Evolutionary conservation across 2,329 filamentous ascomycete species (phyloP).

Genomic region (Colletotrichum truncatum): DNA sequence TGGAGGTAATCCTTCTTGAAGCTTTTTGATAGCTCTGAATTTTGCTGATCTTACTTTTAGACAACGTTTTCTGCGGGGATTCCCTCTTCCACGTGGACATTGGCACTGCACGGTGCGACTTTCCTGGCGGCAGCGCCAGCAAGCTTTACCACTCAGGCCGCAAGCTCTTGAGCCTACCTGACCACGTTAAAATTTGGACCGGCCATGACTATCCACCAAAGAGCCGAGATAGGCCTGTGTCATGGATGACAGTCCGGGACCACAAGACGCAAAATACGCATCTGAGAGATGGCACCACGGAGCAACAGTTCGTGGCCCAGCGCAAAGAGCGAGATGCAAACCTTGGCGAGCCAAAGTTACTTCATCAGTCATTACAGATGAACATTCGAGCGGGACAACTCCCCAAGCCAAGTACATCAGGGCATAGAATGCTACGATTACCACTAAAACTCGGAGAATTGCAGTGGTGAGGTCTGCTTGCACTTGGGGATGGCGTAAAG

Average conservation of each 20-base stretch:
- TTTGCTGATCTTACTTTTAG: conserved; percentile 32
- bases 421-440: conserved; percentile 44
- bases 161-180: conserved; percentile 52
- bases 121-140: conserved; percentile 59
- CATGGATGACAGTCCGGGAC: conserved; percentile 55
- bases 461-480: conserved; percentile 71
- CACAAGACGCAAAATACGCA: conserved; percentile 58
- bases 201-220: conserved; percentile 63
- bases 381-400: conserved; percentile 60
- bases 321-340: conserved; percentile 52
- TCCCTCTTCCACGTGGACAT: conserved; percentile 62
- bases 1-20: conserved; percentile 44
- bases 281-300: conserved; percentile 48
- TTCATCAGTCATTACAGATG: conserved; percentile 61
- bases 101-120: conserved; percentile 63
- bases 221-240: conserved; percentile 41
- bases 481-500: too few relatives aligned
- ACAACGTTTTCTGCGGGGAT: conserved; percentile 61
- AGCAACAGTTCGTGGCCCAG: conserved; percentile 54
- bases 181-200: conserved; percentile 58
- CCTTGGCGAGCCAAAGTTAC: conserved; percentile 53
- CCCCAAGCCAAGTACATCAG: conserved; percentile 42
- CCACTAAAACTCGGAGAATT: conserved; percentile 39
- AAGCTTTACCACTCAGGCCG: conserved; percentile 53
- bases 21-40: background rate